Base-by-base conservation (phyloP, 2,329 filamentous ascomycete genomes). In the Aspergillus aculeatinus region DNA sequence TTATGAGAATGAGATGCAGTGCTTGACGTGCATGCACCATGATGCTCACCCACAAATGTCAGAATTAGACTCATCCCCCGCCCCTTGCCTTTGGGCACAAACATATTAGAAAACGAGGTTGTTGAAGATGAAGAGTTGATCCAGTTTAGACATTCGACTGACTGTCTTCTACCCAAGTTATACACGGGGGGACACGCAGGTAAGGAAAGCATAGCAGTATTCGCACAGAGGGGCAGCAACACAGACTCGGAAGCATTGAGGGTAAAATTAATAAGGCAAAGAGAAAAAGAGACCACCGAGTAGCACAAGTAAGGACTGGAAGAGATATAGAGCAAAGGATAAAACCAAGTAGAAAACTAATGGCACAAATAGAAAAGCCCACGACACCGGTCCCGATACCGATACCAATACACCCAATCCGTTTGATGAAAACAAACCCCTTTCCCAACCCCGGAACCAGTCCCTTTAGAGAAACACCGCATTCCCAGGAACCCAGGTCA, bases 381-480 rank as follows among this genome's bases (percentile, higher is more conserved):
- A 57, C 58, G 62, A 68, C 69, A 69, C 70, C 70, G 52, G 60
- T 65, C 67, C 67, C 63, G 63, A 63, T 71, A 71, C 64, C 68
- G 70, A 68, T 69, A 70, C 64, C 68, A 70, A 68, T 69, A 70
- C 64, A 65, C 64, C 52, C 65, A 61, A 60, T 58, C 58, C 58
- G 56, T 58, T 57, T 60, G 53, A 60, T 9, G 64, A 57, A 25
- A 62, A 62, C 16, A 59, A 59, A 61, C 33, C 21, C 25, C 42
- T 39, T 49, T 62, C 60, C 73, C 72, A 71, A 70, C 71, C 71
- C 57, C 63, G 57, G 63, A 60, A 63, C 68, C 66, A 35, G 33
- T 16, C 5, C 33, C 33, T 35, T 12, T 35, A 35, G 33, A 44
- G 27, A 62, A 67, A 66, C 67, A 62, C 59, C 53, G 50, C 25